A percentile compares a stretch with the other conserved stretches of the same genome.
phyloP scores from a whole-genome alignment of 495 filamentous ascomycete species.

The Achaetomiella virescens region DNA sequence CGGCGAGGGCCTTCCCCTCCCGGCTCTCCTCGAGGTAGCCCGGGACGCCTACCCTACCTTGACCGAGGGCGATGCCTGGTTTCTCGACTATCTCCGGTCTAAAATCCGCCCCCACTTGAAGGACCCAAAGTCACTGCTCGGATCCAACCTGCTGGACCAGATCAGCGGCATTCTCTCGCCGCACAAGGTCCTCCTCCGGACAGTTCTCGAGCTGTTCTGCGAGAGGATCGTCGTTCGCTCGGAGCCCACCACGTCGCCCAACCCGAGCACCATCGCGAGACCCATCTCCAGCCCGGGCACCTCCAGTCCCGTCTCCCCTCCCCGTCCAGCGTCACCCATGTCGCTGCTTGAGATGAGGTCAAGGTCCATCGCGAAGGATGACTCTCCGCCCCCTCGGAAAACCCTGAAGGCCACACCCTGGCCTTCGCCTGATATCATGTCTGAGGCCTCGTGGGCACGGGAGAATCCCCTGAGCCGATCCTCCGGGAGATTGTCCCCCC shows the following conservation, averaged over 20 bases:
- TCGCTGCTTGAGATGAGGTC: conserved; percentile 25
- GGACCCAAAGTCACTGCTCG: conserved; percentile 24
- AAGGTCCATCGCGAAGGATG: conserved; percentile 17
- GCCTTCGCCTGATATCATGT: conserved; percentile 17
- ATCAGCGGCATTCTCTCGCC: conserved; percentile 32
- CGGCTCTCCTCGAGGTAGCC: conserved; percentile 26
- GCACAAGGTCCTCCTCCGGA: conserved; percentile 27
- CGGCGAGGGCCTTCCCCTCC: conserved; percentile 25
- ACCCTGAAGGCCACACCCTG: conserved; percentile 9
- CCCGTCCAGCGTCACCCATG: conserved; percentile 4
- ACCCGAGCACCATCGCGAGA: conserved; percentile 9
- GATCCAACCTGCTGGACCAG: conserved; percentile 24
- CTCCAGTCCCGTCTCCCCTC: conserved; percentile 18
- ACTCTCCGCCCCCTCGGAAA: conserved; percentile 12
- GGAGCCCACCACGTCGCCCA: background rate
- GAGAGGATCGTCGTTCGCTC: conserved; percentile 19
- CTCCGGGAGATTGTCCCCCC: background rate
- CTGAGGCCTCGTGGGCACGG: conserved; percentile 1
- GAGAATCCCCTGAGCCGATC: conserved; percentile 8
- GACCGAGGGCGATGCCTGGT: conserved; percentile 28
- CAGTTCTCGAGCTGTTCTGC: conserved; percentile 32
- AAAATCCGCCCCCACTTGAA: conserved; percentile 28
- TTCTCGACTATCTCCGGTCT: conserved; percentile 28
- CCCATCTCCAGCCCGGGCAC: conserved; percentile 15
- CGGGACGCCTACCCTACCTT: conserved; percentile 27